phyloP scores from a whole-genome alignment of 2,329 filamentous ascomycete genomes.

The Colletotrichum australisinense region DNA sequence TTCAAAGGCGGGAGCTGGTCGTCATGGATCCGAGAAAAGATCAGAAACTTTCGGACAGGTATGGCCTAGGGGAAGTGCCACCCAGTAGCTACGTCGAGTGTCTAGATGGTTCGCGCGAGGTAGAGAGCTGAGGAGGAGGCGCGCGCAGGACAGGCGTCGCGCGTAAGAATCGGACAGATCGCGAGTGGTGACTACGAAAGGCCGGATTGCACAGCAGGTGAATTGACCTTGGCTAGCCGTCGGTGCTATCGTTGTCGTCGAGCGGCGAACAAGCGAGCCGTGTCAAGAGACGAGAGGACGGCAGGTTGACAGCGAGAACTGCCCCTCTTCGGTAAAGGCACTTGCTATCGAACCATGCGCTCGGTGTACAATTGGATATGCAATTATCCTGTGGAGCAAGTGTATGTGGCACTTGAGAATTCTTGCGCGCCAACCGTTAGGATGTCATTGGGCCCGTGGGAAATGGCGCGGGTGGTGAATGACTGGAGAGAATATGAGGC shows the following conservation, averaged over 20 bases:
- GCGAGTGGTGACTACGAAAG: neutral
- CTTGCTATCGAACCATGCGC: constrained; percentile 18
- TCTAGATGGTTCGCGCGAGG: neutral
- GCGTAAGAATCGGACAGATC: neutral
- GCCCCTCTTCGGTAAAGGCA: constrained; percentile 20
- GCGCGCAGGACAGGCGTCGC: neutral
- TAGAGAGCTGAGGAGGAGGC: neutral
- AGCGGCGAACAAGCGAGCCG: neutral
- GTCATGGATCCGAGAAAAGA: constrained; percentile 7
- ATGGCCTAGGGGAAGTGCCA: neutral
- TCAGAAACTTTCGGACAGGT: neutral
- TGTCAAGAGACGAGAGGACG: neutral
- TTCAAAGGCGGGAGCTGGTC: constrained; percentile 22
- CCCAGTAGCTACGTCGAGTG: neutral
- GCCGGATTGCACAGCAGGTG: constrained; percentile 3
- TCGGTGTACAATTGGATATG: neutral
- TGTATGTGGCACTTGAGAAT: neutral
- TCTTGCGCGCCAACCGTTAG: neutral
- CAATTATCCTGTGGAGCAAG: neutral
- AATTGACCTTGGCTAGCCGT: neutral
- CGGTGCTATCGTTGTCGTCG: neutral
- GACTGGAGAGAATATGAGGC: neutral
- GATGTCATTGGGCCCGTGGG: neutral
- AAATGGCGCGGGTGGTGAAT: constrained; percentile 12
- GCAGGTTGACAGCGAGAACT: neutral